Evolutionary conservation across 306 rosid species (phyloP), one percentile per base, ranked within the genome.

Genomic region (Senna siamea): DNA sequence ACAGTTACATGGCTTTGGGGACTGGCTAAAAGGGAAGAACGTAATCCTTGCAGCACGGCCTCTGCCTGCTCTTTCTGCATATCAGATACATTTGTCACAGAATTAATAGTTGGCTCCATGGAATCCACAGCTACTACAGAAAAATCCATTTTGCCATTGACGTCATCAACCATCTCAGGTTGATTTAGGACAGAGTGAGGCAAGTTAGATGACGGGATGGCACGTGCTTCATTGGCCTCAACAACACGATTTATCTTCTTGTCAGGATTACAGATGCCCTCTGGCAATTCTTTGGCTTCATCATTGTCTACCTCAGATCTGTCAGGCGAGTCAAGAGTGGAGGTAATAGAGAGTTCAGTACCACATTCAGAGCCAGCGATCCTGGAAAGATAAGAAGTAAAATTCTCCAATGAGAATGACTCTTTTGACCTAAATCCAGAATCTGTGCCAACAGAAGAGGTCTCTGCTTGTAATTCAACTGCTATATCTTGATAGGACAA

Each of bases 271-370:
- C 70, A 70, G 47, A 69, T 75, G 52, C 58, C 89, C 73, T 84
- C 87, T 32, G 17, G 85, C 58, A 77, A 63, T 72, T 75, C 84
- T 78, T 85, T 90, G 66, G 78, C 68, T 75, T 73, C 82, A 58
- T 82, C 89, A 58, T 52, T 76, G 75, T 85, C 93, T 20, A 55
- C 63, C 60, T 91, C 99, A 60, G 86, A 88, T 81, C 28, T 68
- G 64, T 90, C 92, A 12, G 98, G 99, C 6, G 98, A 95, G 82
- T 92, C 97, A 51, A 95, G 92, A n/a, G 97, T 90, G 32, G 99
- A 95, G 60, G 98, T 78, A 57, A 95, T 78, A 63, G 96, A 92
- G 38, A 92, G 91, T 58, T 92, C 98, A 1, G 93, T 88, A 68
- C 92, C 88, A 85, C 92, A 87, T 69, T 90, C 97, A 66, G 98